Percentiles rank a stretch among this genome's conserved stretches.
These are phyloP conservation scores for Botrytis cinerea DNA, from an alignment of 2,329 filamentous ascomycete species.

Conservation along the genomic window DNA sequence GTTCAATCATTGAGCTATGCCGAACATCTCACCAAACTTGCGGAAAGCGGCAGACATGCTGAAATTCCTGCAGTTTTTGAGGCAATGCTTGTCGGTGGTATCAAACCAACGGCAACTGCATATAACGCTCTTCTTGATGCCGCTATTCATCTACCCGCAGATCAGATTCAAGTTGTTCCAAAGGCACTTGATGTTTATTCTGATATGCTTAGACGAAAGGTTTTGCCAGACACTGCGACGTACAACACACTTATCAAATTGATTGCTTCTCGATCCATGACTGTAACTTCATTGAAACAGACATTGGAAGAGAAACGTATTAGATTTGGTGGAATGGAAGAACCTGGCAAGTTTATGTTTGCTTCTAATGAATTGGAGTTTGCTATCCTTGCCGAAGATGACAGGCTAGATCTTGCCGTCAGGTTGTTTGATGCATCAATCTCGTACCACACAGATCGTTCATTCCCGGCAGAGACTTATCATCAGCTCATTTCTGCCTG, in stretches of 20 bases:
- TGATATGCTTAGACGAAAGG: constrained; percentile 87
- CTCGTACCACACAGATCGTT: constrained; percentile 54
- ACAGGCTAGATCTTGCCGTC: constrained; percentile 80
- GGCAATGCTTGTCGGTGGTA: constrained; percentile 78
- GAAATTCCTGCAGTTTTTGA: constrained; percentile 93
- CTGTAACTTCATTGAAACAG: constrained; percentile 73
- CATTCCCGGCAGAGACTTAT: constrained; percentile 81
- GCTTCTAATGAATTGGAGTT: constrained; percentile 84
- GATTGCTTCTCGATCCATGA: constrained; percentile 76
- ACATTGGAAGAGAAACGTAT: constrained; percentile 77
- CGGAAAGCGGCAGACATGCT: constrained; percentile 70
- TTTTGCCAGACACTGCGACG: constrained; percentile 79
- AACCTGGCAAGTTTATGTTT: constrained; percentile 83
- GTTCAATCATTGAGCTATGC: constrained; percentile 71
- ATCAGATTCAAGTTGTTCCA: constrained; percentile 80
- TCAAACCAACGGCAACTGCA: constrained; percentile 78
- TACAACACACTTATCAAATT: constrained; percentile 86
- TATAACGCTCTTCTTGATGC: constrained; percentile 90
- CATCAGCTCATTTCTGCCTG: constrained; percentile 84
- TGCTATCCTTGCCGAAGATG: constrained; percentile 82
- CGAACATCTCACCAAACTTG: constrained; percentile 74
- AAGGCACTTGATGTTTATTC: constrained; percentile 94
- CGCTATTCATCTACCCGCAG: constrained; percentile 76
- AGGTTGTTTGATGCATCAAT: constrained; percentile 81
- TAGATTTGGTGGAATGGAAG: constrained; percentile 83